These are phyloP conservation scores for Tuber aestivum DNA, from an alignment of 495 filamentous ascomycete genomes.

Conservation along the genomic window DNA sequence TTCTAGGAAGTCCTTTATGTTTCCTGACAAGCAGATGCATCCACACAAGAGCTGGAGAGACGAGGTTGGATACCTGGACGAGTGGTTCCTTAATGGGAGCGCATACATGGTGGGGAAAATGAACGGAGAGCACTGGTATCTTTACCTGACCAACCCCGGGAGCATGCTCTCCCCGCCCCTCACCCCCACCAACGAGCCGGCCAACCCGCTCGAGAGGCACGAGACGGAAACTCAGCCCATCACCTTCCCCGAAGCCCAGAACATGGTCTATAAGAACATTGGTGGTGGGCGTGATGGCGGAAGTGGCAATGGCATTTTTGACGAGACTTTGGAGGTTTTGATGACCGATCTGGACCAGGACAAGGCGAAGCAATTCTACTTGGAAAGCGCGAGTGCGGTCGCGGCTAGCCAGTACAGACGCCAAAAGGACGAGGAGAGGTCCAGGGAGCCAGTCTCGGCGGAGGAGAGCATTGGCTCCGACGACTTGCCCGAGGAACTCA, in stretches of 20 bases:
- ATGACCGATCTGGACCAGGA: slow-evolving; percentile 96
- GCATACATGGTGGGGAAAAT: slow-evolving; percentile 99
- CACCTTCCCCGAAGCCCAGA: slow-evolving; percentile 47
- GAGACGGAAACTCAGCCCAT: slow-evolving; percentile 66
- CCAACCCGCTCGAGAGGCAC: slow-evolving; percentile 42
- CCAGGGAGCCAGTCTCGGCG: slow-evolving; percentile 47
- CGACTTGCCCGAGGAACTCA: slow-evolving; percentile 63
- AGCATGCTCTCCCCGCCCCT: slow-evolving; percentile 75
- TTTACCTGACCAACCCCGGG: slow-evolving; percentile 88
- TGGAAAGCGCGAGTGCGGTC: slow-evolving; percentile 83
- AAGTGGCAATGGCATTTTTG: slow-evolving; percentile 47
- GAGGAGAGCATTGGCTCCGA: slow-evolving; percentile 48
- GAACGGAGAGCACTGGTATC: slow-evolving; percentile 99
- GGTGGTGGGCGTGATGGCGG: slow-evolving; percentile 45
- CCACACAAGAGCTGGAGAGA: slow-evolving; percentile 97
- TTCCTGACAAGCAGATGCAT: slow-evolving; percentile 86
- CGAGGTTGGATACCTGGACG: slow-evolving; percentile 86
- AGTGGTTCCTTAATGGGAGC: slow-evolving; percentile 82
- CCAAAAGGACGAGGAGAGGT: slow-evolving; percentile 50
- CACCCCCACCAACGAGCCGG: slow-evolving; percentile 56
- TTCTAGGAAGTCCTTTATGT: slow-evolving; percentile 96
- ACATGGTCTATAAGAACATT: slow-evolving; percentile 45
- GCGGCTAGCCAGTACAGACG: slow-evolving; percentile 70
- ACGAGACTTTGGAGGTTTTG: slow-evolving; percentile 94
- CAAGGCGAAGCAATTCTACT: slow-evolving; percentile 94